Evolutionary conservation across 1,284 basidiomycete species (phyloP), one percentile per base, ranked within the genome.

Genomic region (Bondarzewia mesenterica): DNA sequence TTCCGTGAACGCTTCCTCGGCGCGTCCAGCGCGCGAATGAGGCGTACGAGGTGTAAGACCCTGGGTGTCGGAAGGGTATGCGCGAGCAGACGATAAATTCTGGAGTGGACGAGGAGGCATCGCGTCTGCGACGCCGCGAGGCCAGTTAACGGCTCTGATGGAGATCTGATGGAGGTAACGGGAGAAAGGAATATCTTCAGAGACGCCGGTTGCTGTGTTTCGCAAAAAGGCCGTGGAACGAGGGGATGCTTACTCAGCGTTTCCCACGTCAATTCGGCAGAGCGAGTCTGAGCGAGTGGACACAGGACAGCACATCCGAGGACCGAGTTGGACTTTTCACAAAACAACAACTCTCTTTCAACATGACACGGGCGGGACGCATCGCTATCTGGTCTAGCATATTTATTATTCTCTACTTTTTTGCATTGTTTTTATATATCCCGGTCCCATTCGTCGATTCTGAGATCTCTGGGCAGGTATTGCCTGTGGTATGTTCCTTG

Each of bases 11-110:
- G 68, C 73, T 58, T 79, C 77, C 56, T 82, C 79, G 43, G 74
- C 73, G 55, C 72, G 70, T 35, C 77, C 79, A 32, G 76, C 69
- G 55, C 75, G 74, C 27, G 78, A 78, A 58, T 77, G 80, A 46
- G 81, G 81, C 26, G 81, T 83, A 44, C 80, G 70, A 1, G 81
- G 81, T 8, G 78, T 82, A 8, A 82, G 66, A 35, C 60, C 54
- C 43, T 68, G 69, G 51, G 72, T 62, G 44, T 74, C 67, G 32
- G 61, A 26, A n/a, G 43, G 35, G 23, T 16, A 46, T n/a, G 29
- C 45, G 36, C 29, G 47, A 43, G 51, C 35, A 14, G 14, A 37
- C 7, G 51, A 39, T n/a, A 50, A 15, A 26, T 50, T 48, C 32
- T 49, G 23, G 32, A 55, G 49, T 26, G 42, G 54, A 41, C 21